Evolutionary conservation across 2,329 filamentous ascomycete genomes (phyloP).

Genomic region (Teratosphaeria nubilosa): DNA sequence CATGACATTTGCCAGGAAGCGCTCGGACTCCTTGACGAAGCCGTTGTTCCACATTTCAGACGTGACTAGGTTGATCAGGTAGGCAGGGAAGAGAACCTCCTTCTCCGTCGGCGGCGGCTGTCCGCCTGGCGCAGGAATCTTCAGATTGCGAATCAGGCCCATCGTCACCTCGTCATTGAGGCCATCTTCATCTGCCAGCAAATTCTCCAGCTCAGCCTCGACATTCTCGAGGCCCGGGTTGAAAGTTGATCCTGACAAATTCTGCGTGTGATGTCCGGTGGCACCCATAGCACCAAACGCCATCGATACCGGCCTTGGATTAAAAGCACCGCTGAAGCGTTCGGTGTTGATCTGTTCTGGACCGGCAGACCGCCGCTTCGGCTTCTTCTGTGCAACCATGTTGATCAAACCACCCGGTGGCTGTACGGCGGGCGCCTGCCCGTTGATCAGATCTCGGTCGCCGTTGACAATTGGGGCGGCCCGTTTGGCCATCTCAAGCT

Average conservation of each 20-base stretch:
- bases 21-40: conserved; percentile 97
- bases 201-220: conserved; percentile 85
- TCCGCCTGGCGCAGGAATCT: conserved; percentile 81
- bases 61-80: conserved; percentile 96
- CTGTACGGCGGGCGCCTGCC: conserved; percentile 39
- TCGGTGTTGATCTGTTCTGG: conserved; percentile 77
- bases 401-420: conserved; percentile 75
- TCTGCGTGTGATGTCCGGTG: conserved; percentile 55
- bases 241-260: conserved; percentile 65
- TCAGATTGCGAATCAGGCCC: conserved; percentile 90
- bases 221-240: conserved; percentile 78
- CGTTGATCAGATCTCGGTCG: conserved; percentile 50
- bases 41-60: conserved; percentile 99
- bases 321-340: conserved; percentile 85
- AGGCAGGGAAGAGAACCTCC: conserved; percentile 96
- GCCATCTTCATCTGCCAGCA: conserved; percentile 89
- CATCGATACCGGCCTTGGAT: conserved; percentile 93
- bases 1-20: conserved; percentile 98
- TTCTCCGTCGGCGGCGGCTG: conserved; percentile 91
- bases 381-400: conserved; percentile 91
- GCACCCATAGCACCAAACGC: conserved; percentile 49
- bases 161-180: conserved; percentile 95
- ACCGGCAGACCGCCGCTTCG: conserved; percentile 85
- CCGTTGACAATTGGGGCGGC: conserved; percentile 56
- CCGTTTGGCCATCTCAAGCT: conserved; percentile 78